Percentiles rank a stretch among this genome's conserved stretches.
phyloP scores from a whole-genome alignment of 495 filamentous ascomycete species.

The Trichoderma reesei region DNA sequence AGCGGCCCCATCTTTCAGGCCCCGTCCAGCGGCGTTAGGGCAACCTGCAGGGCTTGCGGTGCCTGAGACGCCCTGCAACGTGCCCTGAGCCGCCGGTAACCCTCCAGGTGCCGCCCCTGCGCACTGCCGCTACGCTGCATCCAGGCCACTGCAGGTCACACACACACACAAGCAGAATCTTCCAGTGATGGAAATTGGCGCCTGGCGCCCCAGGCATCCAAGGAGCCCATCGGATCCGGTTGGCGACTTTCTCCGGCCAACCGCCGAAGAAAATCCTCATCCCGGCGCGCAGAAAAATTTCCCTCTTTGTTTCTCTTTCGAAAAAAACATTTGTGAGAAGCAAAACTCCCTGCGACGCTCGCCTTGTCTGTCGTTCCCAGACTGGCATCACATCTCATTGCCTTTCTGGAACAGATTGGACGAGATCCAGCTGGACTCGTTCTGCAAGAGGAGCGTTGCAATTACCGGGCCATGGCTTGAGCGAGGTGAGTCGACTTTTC shows the following conservation, averaged over 20 bases:
- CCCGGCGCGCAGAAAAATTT: neutral
- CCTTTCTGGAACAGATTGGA: neutral
- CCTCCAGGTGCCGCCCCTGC: neutral
- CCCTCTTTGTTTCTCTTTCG: neutral
- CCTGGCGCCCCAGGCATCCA: conserved; percentile 2
- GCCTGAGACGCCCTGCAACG: too few species aligned
- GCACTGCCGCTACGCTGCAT: neutral
- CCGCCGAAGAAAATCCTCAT: neutral
- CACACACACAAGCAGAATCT: neutral
- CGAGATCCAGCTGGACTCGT: conserved; percentile 2
- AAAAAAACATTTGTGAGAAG: neutral
- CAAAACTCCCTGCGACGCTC: neutral
- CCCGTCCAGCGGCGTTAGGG: too few species aligned
- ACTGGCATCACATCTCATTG: neutral
- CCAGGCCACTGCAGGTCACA: neutral
- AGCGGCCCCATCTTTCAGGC: too few species aligned
- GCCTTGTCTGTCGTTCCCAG: neutral
- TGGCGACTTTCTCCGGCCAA: neutral
- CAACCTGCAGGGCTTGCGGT: too few species aligned
- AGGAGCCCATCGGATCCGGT: neutral
- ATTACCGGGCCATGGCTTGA: conserved; percentile 3
- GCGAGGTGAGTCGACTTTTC: neutral
- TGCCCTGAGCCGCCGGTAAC: neutral
- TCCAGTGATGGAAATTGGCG: neutral
- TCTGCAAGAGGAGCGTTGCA: neutral